A percentile compares a stretch with the other conserved stretches of the same genome.
Evolutionary conservation across 768 basidiomycete genomes (phyloP).

Genomic region (Rhizopogon roseolus): DNA sequence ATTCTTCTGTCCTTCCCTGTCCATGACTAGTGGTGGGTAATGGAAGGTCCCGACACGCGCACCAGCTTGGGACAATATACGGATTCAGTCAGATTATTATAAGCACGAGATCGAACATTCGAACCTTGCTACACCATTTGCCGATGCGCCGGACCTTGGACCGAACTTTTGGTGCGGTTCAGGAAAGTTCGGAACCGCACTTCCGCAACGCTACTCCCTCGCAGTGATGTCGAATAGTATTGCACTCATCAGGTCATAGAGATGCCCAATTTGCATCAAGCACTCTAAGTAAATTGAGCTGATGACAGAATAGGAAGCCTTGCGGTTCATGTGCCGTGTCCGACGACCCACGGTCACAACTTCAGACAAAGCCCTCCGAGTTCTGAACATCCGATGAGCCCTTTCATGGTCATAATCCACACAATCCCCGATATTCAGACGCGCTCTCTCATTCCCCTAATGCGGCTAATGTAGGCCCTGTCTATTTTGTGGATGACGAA

Average conservation of each 20-base stretch:
- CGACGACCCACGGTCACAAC: conserved; percentile 87
- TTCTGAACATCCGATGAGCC: conserved; percentile 97
- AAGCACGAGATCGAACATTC: no score
- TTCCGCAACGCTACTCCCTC: no score
- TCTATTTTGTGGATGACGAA: conserved; percentile 86
- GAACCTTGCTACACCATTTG: no score
- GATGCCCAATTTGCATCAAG: conserved; percentile 35
- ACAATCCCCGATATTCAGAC: conserved; percentile 33
- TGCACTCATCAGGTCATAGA: conserved; percentile 93
- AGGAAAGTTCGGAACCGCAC: no score
- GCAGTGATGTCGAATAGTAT: no score
- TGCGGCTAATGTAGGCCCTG: conserved; percentile 50
- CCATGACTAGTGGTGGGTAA: no score
- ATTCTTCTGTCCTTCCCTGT: no score
- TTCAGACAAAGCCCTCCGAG: conserved; percentile 86
- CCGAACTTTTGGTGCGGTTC: no score
- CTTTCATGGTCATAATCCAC: conserved; percentile 58
- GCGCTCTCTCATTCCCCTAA: conserved; percentile 42
- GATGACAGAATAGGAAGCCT: conserved; percentile 59
- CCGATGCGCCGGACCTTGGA: no score
- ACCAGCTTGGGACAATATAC: no score
- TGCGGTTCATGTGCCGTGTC: conserved; percentile 94
- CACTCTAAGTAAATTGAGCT: not conserved
- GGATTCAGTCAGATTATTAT: no score
- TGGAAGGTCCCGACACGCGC: no score